A percentile compares a stretch with the other conserved stretches of the same genome.
phyloP scores from a whole-genome alignment of 352 stramenopile genomes.

The Phytophthora chlamydospora region DNA sequence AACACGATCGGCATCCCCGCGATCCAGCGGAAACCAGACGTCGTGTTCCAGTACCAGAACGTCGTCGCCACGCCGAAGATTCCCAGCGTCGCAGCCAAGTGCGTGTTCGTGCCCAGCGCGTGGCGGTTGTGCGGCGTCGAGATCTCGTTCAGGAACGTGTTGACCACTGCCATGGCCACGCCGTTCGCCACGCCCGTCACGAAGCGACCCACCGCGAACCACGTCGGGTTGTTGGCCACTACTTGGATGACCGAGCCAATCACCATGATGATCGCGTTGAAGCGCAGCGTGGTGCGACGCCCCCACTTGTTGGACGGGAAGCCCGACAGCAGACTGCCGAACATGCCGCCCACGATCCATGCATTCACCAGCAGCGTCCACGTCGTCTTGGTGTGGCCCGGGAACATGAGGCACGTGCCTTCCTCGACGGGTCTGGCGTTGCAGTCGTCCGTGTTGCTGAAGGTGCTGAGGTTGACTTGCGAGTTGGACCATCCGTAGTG shows the following conservation, averaged over 20 bases:
- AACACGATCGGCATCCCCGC: constrained; percentile 39
- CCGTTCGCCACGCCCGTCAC: constrained; percentile 47
- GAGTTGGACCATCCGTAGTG: constrained; percentile 62
- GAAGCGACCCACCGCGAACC: constrained; percentile 43
- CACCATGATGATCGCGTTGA: constrained; percentile 44
- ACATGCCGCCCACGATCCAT: constrained; percentile 63
- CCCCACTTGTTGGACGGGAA: constrained; percentile 48
- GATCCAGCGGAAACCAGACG: constrained; percentile 55
- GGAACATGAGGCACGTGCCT: constrained; percentile 66
- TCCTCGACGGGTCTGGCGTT: constrained; percentile 36
- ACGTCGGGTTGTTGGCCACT: constrained; percentile 12
- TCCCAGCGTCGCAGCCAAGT: constrained; percentile 46
- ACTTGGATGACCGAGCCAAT: constrained; percentile 36
- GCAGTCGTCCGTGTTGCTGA: constrained; percentile 51
- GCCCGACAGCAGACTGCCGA: constrained; percentile 47
- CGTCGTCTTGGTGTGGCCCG: constrained; percentile 48
- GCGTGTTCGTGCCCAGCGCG: constrained; percentile 40
- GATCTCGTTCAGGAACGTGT: constrained; percentile 51
- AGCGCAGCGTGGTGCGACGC: constrained; percentile 41
- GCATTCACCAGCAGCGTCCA: constrained; percentile 60
- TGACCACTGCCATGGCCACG: constrained; percentile 37
- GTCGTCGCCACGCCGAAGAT: constrained; percentile 45
- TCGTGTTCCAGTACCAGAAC: constrained; percentile 56
- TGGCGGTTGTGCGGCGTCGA: constrained; percentile 45
- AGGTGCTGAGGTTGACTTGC: constrained; percentile 59